These are phyloP conservation scores for Rosellinia necatrix DNA, from an alignment of 2,329 filamentous ascomycete species.

Conservation along the genomic window DNA sequence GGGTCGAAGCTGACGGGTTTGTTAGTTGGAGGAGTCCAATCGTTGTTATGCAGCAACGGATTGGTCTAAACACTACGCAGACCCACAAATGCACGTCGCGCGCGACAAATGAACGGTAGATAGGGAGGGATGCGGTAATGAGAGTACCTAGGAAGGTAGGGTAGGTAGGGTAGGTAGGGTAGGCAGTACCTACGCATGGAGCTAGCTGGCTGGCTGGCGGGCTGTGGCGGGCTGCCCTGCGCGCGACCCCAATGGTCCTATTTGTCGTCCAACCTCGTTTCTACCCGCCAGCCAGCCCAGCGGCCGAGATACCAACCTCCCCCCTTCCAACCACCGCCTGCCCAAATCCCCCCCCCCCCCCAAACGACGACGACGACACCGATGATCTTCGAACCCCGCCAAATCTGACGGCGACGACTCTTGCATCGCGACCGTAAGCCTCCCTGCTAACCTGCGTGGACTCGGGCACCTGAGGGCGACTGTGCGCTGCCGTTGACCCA, in stretches of 20 bases:
- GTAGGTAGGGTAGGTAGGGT: not conserved
- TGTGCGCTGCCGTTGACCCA: slow-evolving; percentile 6
- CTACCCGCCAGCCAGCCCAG: not conserved
- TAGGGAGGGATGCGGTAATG: not conserved
- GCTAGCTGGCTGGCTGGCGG: not conserved
- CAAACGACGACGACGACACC: slow-evolving; percentile 29
- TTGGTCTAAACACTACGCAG: slow-evolving; percentile 28
- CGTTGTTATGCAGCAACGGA: slow-evolving; percentile 38
- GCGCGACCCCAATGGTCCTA: not conserved
- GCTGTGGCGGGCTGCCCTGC: not conserved
- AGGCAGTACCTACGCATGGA: no score
- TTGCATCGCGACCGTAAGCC: slow-evolving; percentile 37
- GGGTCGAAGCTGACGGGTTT: no score
- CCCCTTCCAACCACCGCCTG: slow-evolving; percentile 26
- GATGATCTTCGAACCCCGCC: slow-evolving; percentile 37
- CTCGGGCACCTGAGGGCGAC: not conserved
- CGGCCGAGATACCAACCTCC: slow-evolving; percentile 32
- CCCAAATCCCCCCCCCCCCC: slow-evolving; percentile 33
- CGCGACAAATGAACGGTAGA: slow-evolving; percentile 14
- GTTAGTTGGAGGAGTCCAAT: no score
- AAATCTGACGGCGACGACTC: slow-evolving; percentile 32
- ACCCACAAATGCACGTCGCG: slow-evolving; percentile 33
- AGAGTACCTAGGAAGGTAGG: no score
- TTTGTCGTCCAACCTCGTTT: slow-evolving; percentile 14
- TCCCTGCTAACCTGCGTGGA: slow-evolving; percentile 3